Evolutionary conservation across 495 filamentous ascomycete genomes (phyloP).

Genomic region (Podospora didyma): DNA sequence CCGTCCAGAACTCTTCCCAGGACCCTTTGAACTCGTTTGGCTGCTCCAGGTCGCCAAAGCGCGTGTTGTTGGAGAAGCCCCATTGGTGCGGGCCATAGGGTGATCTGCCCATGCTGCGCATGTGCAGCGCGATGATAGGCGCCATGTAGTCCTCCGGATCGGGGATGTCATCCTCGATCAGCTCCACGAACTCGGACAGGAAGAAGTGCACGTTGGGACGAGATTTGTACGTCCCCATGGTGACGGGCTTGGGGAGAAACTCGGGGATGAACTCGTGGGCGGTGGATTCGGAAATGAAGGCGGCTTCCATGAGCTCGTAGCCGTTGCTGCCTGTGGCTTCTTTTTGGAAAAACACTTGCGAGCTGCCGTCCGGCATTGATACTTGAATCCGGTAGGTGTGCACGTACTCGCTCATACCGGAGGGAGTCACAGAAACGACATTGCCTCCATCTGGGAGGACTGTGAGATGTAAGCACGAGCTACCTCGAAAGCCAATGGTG

Average conservation of each 20-base stretch:
- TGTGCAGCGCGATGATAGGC: slow-evolving; percentile 38
- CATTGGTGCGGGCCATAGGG: slow-evolving; percentile 49
- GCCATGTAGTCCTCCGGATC: slow-evolving; percentile 24
- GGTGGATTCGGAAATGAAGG: slow-evolving; percentile 13
- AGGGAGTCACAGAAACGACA: slow-evolving; percentile 16
- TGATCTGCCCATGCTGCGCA: slow-evolving; percentile 30
- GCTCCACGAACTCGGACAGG: slow-evolving; percentile 19
- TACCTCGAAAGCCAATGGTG: too few relatives aligned
- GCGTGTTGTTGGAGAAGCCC: slow-evolving; percentile 48
- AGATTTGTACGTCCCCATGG: slow-evolving; percentile 17
- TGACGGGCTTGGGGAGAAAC: slow-evolving; percentile 19
- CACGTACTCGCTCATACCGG: slow-evolving; percentile 18
- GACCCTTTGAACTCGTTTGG: slow-evolving; percentile 36
- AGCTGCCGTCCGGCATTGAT: slow-evolving; percentile 15
- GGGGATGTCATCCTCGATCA: slow-evolving; percentile 23
- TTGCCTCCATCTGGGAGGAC: slow-evolving; percentile 15
- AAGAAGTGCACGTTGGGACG: slow-evolving; percentile 19
- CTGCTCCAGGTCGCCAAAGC: slow-evolving; percentile 39
- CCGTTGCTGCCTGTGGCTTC: slow-evolving; percentile 11
- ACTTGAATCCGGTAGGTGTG: slow-evolving; percentile 20
- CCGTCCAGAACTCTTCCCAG: slow-evolving; percentile 42
- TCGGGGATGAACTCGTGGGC: slow-evolving; percentile 21
- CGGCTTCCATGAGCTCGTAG: slow-evolving; percentile 8
- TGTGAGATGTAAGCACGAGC: neutral
- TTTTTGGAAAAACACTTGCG: slow-evolving; percentile 17